Evolutionary conservation across 2,329 filamentous ascomycete genomes (phyloP).

Genomic region (Alternaria angustiovoidea): DNA sequence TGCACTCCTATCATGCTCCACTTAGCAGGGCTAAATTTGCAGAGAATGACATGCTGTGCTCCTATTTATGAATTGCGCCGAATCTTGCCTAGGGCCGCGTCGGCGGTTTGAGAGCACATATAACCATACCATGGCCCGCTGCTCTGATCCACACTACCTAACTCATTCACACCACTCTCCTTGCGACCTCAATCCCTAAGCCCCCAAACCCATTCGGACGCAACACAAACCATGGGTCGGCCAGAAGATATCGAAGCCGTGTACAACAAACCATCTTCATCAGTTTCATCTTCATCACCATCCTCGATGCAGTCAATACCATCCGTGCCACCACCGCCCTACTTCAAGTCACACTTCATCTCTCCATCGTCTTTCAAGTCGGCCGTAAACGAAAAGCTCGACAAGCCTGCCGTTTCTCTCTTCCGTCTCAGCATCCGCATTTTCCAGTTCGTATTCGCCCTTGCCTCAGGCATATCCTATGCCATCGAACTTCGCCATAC

Average conservation of each 20-base stretch:
- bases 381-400: constrained; percentile 26
- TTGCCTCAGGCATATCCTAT: constrained; percentile 37
- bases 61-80: neutral
- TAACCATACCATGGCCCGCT: neutral
- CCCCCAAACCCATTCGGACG: neutral
- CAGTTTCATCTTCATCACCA: neutral
- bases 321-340: constrained; percentile 28
- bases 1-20: neutral
- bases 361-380: constrained; percentile 29
- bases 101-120: neutral
- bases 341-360: constrained; percentile 27
- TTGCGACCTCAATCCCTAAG: neutral
- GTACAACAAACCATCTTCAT: neutral
- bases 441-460: constrained; percentile 33
- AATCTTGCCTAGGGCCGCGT: neutral
- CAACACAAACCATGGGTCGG: neutral
- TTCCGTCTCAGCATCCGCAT: constrained; percentile 31
- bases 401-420: constrained; percentile 29
- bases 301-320: constrained; percentile 12
- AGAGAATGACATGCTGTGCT: neutral
- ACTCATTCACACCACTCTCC: neutral
- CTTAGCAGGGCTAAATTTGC: neutral
- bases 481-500: constrained; percentile 27
- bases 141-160: neutral
- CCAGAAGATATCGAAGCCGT: neutral